Evolutionary conservation across 75 land plant genomes (phyloP).

Genomic region (Larix kaempferi): DNA sequence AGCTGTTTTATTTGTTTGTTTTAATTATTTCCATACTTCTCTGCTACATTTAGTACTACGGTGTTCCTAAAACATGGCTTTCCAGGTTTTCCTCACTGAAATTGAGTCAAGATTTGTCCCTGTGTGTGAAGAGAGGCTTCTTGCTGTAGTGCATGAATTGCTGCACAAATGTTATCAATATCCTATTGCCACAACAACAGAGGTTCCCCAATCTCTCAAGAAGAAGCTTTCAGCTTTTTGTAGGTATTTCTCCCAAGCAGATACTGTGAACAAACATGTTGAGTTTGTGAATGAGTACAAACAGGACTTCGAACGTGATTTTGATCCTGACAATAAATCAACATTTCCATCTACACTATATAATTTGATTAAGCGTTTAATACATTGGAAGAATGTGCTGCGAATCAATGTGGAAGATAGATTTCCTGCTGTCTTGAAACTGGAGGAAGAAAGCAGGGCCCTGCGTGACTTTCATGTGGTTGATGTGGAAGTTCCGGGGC

Average conservation of each 20-base stretch:
- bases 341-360: slow-evolving; percentile 88
- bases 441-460: slow-evolving; percentile 89
- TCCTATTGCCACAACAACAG: slow-evolving; percentile 97
- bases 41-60: too few relatives aligned
- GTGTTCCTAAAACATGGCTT: background rate
- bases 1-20: too few relatives aligned
- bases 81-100: slow-evolving; percentile 81
- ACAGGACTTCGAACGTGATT: slow-evolving; percentile 90
- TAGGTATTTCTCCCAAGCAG: slow-evolving; percentile 83
- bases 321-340: slow-evolving; percentile 85
- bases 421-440: slow-evolving; percentile 87
- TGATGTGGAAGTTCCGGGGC: slow-evolving; percentile 98
- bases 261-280: slow-evolving; percentile 90
- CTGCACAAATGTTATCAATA: slow-evolving; percentile 95
- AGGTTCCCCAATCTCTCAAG: slow-evolving; percentile 92
- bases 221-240: slow-evolving; percentile 97
- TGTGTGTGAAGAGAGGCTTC: slow-evolving; percentile 86
- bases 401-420: slow-evolving; percentile 83
- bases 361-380: slow-evolving; percentile 84
- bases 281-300: slow-evolving; percentile 97
- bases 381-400: slow-evolving; percentile 91
- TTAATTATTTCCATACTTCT: too few relatives aligned
- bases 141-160: slow-evolving; percentile 92
- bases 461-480: slow-evolving; percentile 90
- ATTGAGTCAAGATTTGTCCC: slow-evolving; percentile 95